Conservation (phyloP, 2,329 filamentous ascomycete genomes). For the Paracorniculantispora psalliotae region DNA sequence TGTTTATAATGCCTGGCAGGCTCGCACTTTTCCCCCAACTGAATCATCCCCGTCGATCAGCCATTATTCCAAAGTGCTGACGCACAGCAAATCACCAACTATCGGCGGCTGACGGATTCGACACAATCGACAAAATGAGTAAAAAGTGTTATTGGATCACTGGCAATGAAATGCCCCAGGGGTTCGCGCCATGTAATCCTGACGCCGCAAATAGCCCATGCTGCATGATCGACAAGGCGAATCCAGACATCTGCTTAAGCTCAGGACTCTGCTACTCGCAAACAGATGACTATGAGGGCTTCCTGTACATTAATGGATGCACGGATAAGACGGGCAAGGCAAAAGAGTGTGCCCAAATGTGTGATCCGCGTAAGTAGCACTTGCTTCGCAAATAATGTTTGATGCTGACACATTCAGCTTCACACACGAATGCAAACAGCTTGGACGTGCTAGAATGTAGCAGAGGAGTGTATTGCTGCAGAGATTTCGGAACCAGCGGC, state of each 20-base stretch:
- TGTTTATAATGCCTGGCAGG: not conserved
- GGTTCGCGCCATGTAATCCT: slow-evolving; percentile 16
- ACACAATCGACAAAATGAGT: not conserved
- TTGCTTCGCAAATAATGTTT: not conserved
- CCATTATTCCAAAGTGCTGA: not conserved
- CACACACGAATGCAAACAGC: not conserved
- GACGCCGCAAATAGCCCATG: slow-evolving; percentile 18
- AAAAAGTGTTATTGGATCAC: slow-evolving; percentile 32
- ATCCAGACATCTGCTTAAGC: slow-evolving; percentile 20
- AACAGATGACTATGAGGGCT: slow-evolving; percentile 13
- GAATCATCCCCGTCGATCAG: not conserved
- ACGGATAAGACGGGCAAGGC: slow-evolving; percentile 17
- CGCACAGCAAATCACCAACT: not conserved
- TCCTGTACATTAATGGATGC: slow-evolving; percentile 20
- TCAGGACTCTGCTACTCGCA: slow-evolving; percentile 21
- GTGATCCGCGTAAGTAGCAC: slow-evolving; percentile 15
- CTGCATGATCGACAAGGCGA: slow-evolving; percentile 17
- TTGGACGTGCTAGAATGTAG: slow-evolving; percentile 19
- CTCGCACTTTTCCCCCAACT: not conserved
- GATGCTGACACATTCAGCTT: not conserved
- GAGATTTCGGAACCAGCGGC: not conserved
- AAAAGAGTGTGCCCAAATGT: slow-evolving; percentile 17
- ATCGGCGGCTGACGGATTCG: not conserved
- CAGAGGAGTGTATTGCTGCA: slow-evolving; percentile 19
- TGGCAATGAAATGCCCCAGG: slow-evolving; percentile 6